Evolutionary conservation across 2,329 filamentous ascomycete species (phyloP), one percentile per base, ranked within the genome.

Genomic region (Alternaria atra): DNA sequence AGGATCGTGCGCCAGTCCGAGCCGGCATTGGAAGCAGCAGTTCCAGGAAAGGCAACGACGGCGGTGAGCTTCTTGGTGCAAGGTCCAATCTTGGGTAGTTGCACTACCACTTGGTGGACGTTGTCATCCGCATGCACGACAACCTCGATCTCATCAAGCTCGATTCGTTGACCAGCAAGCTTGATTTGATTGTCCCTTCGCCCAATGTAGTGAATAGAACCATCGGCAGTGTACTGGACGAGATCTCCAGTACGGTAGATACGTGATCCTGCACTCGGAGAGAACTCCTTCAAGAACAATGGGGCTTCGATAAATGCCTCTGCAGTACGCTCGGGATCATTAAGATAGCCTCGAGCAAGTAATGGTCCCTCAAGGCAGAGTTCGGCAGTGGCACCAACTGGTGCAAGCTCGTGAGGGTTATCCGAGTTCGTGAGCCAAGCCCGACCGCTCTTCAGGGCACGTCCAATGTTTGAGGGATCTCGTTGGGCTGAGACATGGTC

Each of bases 11-110:
- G 62, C 73, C 73, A 75, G 10, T 66, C 48, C 34, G 59, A 35
- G 6, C 68, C 70, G n/a, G 64, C 68, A 20, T 71, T 68, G 0
- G 68, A 58, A 1, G 58, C 51, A 13, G 39, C 13, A 10, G 73
- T 59, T 8, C 63, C 67, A 23, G 77, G 73, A 25, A 82, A 67
- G 25, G 78, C 79, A 55, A 83, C 62, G 2, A 85, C 78, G 10
- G 81, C 77, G 6, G 80, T 78, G n/a, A 84, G 77, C n/a, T 78
- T 80, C 57, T 80, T 75, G 56, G 80, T 77, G n/a, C 77, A 73
- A 3, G 72, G 78, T 2, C 81, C 81, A 15, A 52, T 52, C 61
- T 81, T 81, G 3, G 81, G 79, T 59, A 84, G 68, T 15, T 80
- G 72, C 3, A 84, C 81, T 48, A 83, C 75, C 4, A 76, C 78